A percentile compares a stretch with the other conserved stretches of the same genome.
These are phyloP conservation scores for Talaromyces piceae DNA, from an alignment of 2,329 filamentous ascomycete species.

Conservation along the genomic window DNA sequence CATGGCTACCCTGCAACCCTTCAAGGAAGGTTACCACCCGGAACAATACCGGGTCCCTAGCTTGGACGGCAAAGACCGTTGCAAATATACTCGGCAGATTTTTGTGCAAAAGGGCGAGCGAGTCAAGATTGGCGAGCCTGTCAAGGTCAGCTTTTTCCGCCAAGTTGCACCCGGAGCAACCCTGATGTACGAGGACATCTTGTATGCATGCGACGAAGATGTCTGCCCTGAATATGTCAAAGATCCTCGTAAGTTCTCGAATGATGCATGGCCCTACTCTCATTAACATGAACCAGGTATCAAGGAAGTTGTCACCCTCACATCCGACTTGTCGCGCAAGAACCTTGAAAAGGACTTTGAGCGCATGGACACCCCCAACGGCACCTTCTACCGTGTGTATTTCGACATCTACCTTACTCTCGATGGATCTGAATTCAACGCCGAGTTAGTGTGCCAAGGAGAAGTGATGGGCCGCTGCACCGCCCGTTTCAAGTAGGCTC, in stretches of 20 bases:
- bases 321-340: constrained; percentile 92
- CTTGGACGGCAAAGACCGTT: constrained; percentile 92
- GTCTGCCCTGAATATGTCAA: constrained; percentile 98
- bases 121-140: constrained; percentile 97
- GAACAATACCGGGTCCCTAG: constrained; percentile 97
- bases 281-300: constrained; percentile 56
- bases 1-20: constrained; percentile 96
- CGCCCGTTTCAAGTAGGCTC: constrained; percentile 63
- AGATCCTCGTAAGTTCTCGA: constrained; percentile 75
- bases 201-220: constrained; percentile 96
- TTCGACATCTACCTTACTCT: constrained; percentile 77
- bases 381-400: constrained; percentile 78
- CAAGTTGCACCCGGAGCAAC: constrained; percentile 95
- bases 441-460: constrained; percentile 96
- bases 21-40: constrained; percentile 97
- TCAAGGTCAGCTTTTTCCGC: constrained; percentile 98
- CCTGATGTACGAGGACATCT: constrained; percentile 97
- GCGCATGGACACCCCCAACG: constrained; percentile 97
- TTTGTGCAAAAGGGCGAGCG: constrained; percentile 98
- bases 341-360: constrained; percentile 99
- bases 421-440: constrained; percentile 95
- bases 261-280: not conserved
- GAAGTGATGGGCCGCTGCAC: constrained; percentile 98
- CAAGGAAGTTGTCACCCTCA: constrained; percentile 97
- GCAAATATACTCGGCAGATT: constrained; percentile 97